These are phyloP conservation scores for Phytophthora sansomeana DNA, from an alignment of 352 stramenopile species.

Conservation along the genomic window DNA sequence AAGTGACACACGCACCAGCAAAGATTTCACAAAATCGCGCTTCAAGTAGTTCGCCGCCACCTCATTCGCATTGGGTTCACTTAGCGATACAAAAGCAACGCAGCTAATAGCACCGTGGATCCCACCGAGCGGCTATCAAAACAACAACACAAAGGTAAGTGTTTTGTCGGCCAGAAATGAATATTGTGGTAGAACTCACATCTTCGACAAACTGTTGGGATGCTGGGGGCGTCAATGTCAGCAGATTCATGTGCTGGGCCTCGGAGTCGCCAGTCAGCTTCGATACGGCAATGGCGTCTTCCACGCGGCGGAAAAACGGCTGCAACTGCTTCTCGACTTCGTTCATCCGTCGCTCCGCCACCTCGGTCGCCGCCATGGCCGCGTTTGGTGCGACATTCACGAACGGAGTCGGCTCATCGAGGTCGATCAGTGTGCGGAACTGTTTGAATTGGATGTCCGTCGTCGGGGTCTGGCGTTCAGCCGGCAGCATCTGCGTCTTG, in stretches of 20 bases:
- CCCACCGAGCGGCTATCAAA: slow-evolving; percentile 38
- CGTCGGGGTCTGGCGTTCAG: slow-evolving; percentile 33
- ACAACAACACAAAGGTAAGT: slow-evolving; percentile 1
- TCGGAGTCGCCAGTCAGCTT: slow-evolving; percentile 29
- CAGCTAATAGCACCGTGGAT: slow-evolving; percentile 63
- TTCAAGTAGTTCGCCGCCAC: slow-evolving; percentile 65
- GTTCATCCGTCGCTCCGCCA: slow-evolving; percentile 49
- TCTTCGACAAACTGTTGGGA: slow-evolving; percentile 24
- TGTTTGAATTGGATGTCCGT: slow-evolving; percentile 36
- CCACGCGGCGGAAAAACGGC: slow-evolving; percentile 53
- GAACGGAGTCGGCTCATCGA: slow-evolving; percentile 57
- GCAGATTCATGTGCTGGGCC: slow-evolving; percentile 52
- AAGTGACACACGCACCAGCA: slow-evolving; percentile 62
- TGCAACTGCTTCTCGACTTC: slow-evolving; percentile 60
- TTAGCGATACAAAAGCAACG: slow-evolving; percentile 57
- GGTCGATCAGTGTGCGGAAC: slow-evolving; percentile 51
- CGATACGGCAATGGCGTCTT: slow-evolving; percentile 42
- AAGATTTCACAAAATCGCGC: slow-evolving; percentile 72
- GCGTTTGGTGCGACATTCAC: slow-evolving; percentile 23
- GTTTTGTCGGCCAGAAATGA: not conserved
- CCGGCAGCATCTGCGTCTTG: slow-evolving; percentile 39
- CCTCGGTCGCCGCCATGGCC: slow-evolving; percentile 22
- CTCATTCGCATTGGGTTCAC: slow-evolving; percentile 40
- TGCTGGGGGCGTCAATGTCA: slow-evolving; percentile 30
- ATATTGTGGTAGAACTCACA: slow-evolving; percentile 21